Evolutionary conservation across 2,329 filamentous ascomycete genomes (phyloP).

Genomic region (Verticillium albo-atrum): DNA sequence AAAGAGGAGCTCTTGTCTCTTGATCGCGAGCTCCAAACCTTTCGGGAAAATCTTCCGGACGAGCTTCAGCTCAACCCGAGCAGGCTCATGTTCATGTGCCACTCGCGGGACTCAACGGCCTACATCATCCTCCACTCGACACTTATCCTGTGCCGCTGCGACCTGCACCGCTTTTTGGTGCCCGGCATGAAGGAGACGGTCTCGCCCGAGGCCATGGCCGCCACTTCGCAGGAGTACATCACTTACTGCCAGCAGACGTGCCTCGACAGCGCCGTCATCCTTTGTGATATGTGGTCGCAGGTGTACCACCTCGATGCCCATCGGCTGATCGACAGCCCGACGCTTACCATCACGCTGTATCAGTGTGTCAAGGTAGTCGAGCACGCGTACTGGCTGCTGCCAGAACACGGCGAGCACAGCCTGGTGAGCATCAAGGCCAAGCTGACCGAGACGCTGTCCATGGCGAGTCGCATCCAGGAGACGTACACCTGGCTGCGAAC

Average conservation of each 20-base stretch:
- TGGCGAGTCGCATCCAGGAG: background rate
- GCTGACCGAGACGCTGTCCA: background rate
- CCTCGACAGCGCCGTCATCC: background rate
- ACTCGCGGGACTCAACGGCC: slow-evolving; percentile 14
- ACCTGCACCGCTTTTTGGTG: slow-evolving; percentile 18
- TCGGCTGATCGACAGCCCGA: background rate
- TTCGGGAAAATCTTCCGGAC: slow-evolving; percentile 12
- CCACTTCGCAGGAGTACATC: slow-evolving; percentile 5
- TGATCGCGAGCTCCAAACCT: slow-evolving; percentile 12
- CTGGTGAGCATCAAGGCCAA: background rate
- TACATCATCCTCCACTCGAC: slow-evolving; percentile 16
- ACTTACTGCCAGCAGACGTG: slow-evolving; percentile 5
- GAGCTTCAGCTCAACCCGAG: slow-evolving; percentile 12
- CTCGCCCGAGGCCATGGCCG: background rate
- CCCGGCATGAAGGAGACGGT: slow-evolving; percentile 17
- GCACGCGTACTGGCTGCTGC: background rate
- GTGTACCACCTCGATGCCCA: background rate
- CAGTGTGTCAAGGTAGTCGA: background rate
- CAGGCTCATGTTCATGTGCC: slow-evolving; percentile 17
- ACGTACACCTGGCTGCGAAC: background rate
- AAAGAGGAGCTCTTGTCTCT: slow-evolving; percentile 9
- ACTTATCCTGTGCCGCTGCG: slow-evolving; percentile 12
- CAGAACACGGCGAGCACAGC: background rate
- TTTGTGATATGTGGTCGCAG: background rate
- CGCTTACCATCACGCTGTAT: background rate